Base-by-base conservation (phyloP, 2,329 filamentous ascomycete species). In the Fusarium gaditjirri region DNA sequence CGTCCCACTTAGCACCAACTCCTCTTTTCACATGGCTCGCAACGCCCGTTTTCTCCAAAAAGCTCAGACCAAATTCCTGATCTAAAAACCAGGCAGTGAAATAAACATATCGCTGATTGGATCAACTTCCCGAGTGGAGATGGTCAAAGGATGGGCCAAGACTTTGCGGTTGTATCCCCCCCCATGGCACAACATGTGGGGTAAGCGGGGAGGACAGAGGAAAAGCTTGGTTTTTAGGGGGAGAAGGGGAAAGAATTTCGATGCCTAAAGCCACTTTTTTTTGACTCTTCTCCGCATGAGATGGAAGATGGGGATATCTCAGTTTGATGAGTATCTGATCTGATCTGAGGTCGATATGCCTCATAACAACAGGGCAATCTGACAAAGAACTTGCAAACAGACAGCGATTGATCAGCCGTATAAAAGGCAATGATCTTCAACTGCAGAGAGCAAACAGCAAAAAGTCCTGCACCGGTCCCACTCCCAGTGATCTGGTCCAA, bases 1-100 rank as follows among this genome's bases (percentile, higher is more conserved):
- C 8, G 27, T 61, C 41, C 58, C 52, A 44, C 58, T 61, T 57
- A 29, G 33, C 11, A n/a, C 25, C 36, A 25, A 33, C 19, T 33
- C 25, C 21, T 17, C 12, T n/a, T 3, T 33, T 50, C 36, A 54
- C 36, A 54, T 60, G 47, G 49, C 21, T 38, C n/a, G 17, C 25
- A 25, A 29, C 35, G 35, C 35, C 59, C 52, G 41, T 19, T 25
- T 38, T 46, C 27, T 25, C 27, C 29, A 50, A 53, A 38, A 42
- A 35, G 25, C 56, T 38, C 31, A 52, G 41, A 44, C 50, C 4
- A 31, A 57, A 68, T 69, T 64, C 39, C 57, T 69, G 65, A 69
- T 55, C 65, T 53, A 56, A 63, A 10, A 44, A 68, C 33, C 65
- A 68, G 65, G 65, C 65, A 68, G 57, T 52, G 39, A 64, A 69